A percentile compares a stretch with the other conserved stretches of the same genome.
These are phyloP conservation scores for Cardiospermum halicacabum DNA, from an alignment of 345 rosid species.

Conservation along the genomic window DNA sequence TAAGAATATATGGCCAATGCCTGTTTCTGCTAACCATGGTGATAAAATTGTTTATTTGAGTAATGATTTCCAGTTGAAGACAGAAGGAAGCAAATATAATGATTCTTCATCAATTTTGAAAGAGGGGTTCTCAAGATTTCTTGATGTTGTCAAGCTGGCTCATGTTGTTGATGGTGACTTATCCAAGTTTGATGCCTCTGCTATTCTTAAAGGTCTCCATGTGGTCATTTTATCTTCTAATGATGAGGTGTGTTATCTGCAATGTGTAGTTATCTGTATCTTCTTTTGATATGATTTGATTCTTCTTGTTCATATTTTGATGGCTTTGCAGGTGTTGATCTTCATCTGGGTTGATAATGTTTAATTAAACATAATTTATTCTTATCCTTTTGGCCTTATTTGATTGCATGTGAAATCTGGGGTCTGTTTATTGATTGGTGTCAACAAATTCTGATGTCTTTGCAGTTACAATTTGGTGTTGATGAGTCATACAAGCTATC, in stretches of 20 bases:
- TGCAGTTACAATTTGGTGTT: slow-evolving; percentile 57
- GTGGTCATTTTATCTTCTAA: slow-evolving; percentile 38
- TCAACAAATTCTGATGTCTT: neutral
- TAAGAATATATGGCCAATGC: slow-evolving; percentile 57
- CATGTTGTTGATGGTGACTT: slow-evolving; percentile 32
- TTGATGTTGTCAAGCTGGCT: slow-evolving; percentile 30
- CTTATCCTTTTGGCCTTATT: neutral
- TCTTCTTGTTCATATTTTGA: neutral
- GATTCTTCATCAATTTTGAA: slow-evolving; percentile 42
- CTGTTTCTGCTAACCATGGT: slow-evolving; percentile 39
- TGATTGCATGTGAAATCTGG: neutral
- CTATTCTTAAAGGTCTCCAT: slow-evolving; percentile 37
- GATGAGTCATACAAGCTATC: slow-evolving; percentile 63
- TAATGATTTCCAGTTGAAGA: slow-evolving; percentile 31
- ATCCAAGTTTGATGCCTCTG: slow-evolving; percentile 27
- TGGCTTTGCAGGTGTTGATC: neutral
- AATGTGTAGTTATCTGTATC: neutral
- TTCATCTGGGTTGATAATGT: neutral
- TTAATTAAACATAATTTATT: neutral
- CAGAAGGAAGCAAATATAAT: slow-evolving; percentile 24
- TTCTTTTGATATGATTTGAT: neutral
- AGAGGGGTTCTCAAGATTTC: slow-evolving; percentile 55
- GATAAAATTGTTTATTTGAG: slow-evolving; percentile 26
- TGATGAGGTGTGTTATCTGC: slow-evolving; percentile 42
- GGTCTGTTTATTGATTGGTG: neutral